A percentile compares a stretch with the other conserved stretches of the same genome.
phyloP scores from a whole-genome alignment of 1,284 basidiomycete genomes.

The Sporisorium sorghi region DNA sequence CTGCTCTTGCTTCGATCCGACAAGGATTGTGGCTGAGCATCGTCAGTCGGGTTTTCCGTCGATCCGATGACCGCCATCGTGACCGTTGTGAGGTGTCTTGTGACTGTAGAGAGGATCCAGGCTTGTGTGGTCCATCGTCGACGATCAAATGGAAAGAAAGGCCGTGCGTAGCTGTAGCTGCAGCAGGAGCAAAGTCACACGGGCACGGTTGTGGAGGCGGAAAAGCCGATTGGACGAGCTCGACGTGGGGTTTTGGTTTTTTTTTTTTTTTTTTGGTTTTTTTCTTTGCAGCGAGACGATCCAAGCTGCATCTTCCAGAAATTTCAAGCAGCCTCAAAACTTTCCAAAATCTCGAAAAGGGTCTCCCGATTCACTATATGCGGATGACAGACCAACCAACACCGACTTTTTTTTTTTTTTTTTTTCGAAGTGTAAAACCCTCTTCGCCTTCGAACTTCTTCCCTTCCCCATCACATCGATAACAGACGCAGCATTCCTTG shows the following conservation, averaged over 20 bases:
- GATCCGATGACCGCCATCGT: constrained; percentile 22
- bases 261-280: too few species aligned
- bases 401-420: background rate
- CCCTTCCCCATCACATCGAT: constrained; percentile 7
- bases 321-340: constrained; percentile 21
- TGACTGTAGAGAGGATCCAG: background rate
- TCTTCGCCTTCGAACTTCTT: background rate
- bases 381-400: background rate
- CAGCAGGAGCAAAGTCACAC: constrained; percentile 10
- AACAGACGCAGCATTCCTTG: background rate
- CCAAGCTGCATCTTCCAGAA: constrained; percentile 27
- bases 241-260: constrained; percentile 4
- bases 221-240: too few species aligned
- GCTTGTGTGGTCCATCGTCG: background rate
- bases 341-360: background rate
- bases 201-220: too few species aligned
- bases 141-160: background rate
- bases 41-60: background rate
- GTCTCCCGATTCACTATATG: constrained; percentile 15
- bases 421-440: background rate
- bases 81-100: background rate
- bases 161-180: constrained; percentile 15
- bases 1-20: constrained; percentile 5
- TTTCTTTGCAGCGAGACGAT: background rate
- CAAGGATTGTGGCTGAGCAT: background rate